Evolutionary conservation across 768 basidiomycete genomes (phyloP), one percentile per base, ranked within the genome.

Genomic region (Auricularia cornea): DNA sequence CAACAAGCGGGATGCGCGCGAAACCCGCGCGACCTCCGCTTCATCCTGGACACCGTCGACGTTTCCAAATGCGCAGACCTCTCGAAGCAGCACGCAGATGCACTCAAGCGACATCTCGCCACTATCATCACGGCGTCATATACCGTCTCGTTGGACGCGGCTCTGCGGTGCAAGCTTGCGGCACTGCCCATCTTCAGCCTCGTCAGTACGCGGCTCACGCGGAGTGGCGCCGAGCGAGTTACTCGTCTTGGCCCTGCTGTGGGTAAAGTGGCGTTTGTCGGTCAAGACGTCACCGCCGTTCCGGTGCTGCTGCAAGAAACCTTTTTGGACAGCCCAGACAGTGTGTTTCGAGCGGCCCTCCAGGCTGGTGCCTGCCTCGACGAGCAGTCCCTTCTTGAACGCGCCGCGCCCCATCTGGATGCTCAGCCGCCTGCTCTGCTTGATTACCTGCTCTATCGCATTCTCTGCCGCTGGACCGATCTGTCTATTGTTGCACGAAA

Each of bases 1-100:
- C 23, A 54, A 30, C n/a, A 26, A 8, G 20, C 61, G 35, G n/a
- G 44, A 4, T 51, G 5, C 18, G 16, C 23, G 6, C 31, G 66
- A 2, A 30, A 59, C 31, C 74, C 30, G 35, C 59, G 35, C 33
- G 20, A 35, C 23, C 16, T 48, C 11, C 20, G 20, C 5, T 48
- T 48, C 3, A 12, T 48, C 12, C 20, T 48, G 44, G 5, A 5
- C 20, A 12, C 11, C 16, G 6, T 48, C 12, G 44, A 48, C 20
- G 23, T 20, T 12, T 48, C 44, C 12, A 18, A 23, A 6, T 48
- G 16, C 20, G 44, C 44, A 6, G 20, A 6, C 20, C 20, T 48
- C 10, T 20, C 20, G 6, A 23, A 14, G 44, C 16, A 48, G 6
- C 6, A 48, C 20, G 20, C 10, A 18, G 16, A 18, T 8, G 16